These are phyloP conservation scores for Striga hermonthica DNA, from an alignment of 305 asterid genomes.

Conservation along the genomic window DNA sequence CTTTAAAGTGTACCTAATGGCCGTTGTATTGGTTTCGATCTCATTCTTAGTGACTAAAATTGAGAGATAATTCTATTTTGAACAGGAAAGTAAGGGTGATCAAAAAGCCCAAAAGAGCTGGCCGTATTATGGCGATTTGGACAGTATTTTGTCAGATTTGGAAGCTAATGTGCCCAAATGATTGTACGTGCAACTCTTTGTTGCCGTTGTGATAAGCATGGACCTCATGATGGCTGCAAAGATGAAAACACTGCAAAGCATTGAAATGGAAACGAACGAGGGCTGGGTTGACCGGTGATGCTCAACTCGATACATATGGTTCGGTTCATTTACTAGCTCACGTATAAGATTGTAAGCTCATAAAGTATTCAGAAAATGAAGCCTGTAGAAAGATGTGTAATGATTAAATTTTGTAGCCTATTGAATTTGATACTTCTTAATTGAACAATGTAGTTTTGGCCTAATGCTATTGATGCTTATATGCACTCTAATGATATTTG, in stretches of 20 bases:
- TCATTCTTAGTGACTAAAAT: conserved; percentile 1
- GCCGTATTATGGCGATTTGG: conserved; percentile 73
- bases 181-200: conserved; percentile 21
- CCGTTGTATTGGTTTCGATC: background rate
- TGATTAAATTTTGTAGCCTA: conserved; percentile 33
- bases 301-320: background rate
- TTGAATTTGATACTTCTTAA: background rate
- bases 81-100: conserved; percentile 72
- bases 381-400: conserved; percentile 24
- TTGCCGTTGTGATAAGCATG: conserved; percentile 1
- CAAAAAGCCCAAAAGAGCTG: conserved; percentile 48
- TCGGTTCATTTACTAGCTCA: too few species aligned
- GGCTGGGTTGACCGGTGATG: background rate
- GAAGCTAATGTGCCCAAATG: conserved; percentile 45
- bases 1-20: background rate
- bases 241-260: conserved; percentile 14
- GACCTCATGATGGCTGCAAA: background rate
- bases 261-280: conserved; percentile 5
- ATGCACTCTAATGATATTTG: too few species aligned
- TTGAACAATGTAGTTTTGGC: too few species aligned
- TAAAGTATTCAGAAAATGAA: background rate
- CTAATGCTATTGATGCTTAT: too few species aligned
- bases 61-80: conserved; percentile 24
- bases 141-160: conserved; percentile 49
- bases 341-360: background rate